Percentiles rank a stretch among this genome's conserved stretches.
Conservation (phyloP, 805 yeast species). For the Kazachstania bromeliacearum region DNA sequence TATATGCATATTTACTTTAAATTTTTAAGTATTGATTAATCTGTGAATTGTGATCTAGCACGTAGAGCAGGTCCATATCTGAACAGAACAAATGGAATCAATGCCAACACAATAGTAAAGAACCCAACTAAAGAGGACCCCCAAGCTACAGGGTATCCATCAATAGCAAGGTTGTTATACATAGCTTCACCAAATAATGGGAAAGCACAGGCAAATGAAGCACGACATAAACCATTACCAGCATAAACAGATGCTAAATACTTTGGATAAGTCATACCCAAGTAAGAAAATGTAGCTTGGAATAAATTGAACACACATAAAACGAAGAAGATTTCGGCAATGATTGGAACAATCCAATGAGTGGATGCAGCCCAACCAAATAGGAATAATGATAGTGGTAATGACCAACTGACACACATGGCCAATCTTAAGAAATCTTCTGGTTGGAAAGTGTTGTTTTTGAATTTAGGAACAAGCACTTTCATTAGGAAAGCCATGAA, state of each 20-base stretch:
- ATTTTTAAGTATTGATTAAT: too few relatives aligned
- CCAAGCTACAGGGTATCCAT: slow-evolving; percentile 49
- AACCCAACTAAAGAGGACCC: slow-evolving; percentile 43
- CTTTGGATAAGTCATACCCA: slow-evolving; percentile 40
- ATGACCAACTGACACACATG: slow-evolving; percentile 32
- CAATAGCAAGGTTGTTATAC: slow-evolving; percentile 41
- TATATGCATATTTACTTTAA: too few relatives aligned
- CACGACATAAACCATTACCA: slow-evolving; percentile 42
- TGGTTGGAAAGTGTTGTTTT: slow-evolving; percentile 28
- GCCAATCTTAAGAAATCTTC: slow-evolving; percentile 36
- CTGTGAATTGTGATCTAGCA: slow-evolving; percentile 4
- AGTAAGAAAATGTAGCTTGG: slow-evolving; percentile 42
- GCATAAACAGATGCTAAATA: slow-evolving; percentile 52
- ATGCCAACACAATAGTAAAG: slow-evolving; percentile 34
- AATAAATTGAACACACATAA: slow-evolving; percentile 37
- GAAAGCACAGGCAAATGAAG: slow-evolving; percentile 46
- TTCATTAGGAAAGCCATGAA: slow-evolving; percentile 20
- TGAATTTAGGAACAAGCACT: slow-evolving; percentile 21
- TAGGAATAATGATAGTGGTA: slow-evolving; percentile 38
- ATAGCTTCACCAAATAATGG: slow-evolving; percentile 55
- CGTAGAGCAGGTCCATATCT: slow-evolving; percentile 37
- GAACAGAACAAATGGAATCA: slow-evolving; percentile 39
- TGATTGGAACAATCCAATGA: slow-evolving; percentile 43
- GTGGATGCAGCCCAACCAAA: slow-evolving; percentile 43
- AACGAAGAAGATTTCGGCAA: slow-evolving; percentile 35